Evolutionary conservation across 768 basidiomycete genomes (phyloP).

Genomic region (Asterophora parasitica): DNA sequence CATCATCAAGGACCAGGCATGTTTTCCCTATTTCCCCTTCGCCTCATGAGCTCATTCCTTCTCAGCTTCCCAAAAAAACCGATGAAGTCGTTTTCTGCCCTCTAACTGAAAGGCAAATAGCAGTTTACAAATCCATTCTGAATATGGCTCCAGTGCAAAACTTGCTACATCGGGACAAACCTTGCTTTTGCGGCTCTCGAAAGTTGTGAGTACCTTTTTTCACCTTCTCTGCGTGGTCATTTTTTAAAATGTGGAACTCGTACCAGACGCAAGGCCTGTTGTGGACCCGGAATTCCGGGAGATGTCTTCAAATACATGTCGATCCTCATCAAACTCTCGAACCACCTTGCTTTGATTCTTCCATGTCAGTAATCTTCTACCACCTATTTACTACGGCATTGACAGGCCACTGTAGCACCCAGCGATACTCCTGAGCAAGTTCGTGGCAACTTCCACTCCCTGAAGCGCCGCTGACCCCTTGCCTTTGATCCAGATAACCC

Average conservation of each 20-base stretch:
- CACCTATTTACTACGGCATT: background rate
- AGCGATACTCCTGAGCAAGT: constrained; percentile 70
- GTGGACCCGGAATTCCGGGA: constrained; percentile 46
- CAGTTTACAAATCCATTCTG: constrained; percentile 70
- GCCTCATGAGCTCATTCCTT: background rate
- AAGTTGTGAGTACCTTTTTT: constrained; percentile 40
- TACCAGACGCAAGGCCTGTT: constrained; percentile 39
- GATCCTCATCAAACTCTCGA: constrained; percentile 81
- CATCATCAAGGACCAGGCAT: constrained; percentile 66
- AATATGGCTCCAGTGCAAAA: constrained; percentile 62
- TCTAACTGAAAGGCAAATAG: constrained; percentile 62
- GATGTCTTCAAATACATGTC: constrained; percentile 76
- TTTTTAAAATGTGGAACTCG: background rate
- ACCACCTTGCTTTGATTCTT: constrained; percentile 83
- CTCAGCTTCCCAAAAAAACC: constrained; percentile 77
- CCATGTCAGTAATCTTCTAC: constrained; percentile 46
- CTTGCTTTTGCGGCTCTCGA: constrained; percentile 65
- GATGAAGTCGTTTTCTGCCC: constrained; percentile 96
- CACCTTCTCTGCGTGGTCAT: background rate
- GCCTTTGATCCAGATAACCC: constrained; percentile 16
- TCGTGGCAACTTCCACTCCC: constrained; percentile 1
- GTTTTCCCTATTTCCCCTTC: background rate
- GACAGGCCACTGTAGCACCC: constrained; percentile 41
- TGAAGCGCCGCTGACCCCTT: constrained; percentile 1
- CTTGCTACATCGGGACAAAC: constrained; percentile 64